Evolutionary conservation across 192 early-diverging fungal species (phyloP).

Genomic region (Podochytrium sp.): DNA sequence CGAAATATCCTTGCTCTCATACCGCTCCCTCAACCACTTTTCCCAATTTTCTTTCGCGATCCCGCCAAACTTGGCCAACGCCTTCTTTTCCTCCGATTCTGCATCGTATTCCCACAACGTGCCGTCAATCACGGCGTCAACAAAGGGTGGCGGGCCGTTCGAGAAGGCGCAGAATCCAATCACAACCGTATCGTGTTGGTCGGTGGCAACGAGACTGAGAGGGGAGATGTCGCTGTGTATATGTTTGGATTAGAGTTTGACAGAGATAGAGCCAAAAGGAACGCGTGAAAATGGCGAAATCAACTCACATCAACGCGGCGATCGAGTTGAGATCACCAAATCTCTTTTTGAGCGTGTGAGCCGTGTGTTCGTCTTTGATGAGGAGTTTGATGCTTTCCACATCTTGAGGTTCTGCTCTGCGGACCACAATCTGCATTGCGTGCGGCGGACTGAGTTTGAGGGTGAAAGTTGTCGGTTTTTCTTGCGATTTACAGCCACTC

Average conservation of each 20-base stretch:
- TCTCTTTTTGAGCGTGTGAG: constrained; percentile 36
- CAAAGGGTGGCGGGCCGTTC: constrained; percentile 42
- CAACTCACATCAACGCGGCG: constrained; percentile 40
- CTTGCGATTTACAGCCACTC: too few relatives aligned
- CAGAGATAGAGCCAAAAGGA: not conserved
- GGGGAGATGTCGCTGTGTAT: constrained; percentile 37
- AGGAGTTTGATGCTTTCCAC: constrained; percentile 37
- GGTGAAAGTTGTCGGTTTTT: not conserved
- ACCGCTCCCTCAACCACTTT: constrained; percentile 38
- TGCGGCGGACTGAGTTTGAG: too few relatives aligned
- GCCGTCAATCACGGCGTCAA: constrained; percentile 20
- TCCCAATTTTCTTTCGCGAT: constrained; percentile 41
- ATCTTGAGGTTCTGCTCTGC: constrained; percentile 46
- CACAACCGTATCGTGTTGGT: constrained; percentile 28
- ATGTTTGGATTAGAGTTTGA: not conserved
- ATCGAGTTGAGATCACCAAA: constrained; percentile 46
- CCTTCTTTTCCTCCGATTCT: not conserved
- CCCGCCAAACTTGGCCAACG: constrained; percentile 7
- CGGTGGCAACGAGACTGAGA: constrained; percentile 40
- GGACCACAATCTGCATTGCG: constrained; percentile 22
- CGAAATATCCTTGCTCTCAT: constrained; percentile 45
- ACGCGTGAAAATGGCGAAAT: not conserved
- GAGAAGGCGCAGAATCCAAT: constrained; percentile 43
- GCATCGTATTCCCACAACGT: not conserved
- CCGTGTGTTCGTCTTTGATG: constrained; percentile 25